Base-by-base conservation (phyloP, 768 basidiomycete species). In the Lactarius hatsudake region DNA sequence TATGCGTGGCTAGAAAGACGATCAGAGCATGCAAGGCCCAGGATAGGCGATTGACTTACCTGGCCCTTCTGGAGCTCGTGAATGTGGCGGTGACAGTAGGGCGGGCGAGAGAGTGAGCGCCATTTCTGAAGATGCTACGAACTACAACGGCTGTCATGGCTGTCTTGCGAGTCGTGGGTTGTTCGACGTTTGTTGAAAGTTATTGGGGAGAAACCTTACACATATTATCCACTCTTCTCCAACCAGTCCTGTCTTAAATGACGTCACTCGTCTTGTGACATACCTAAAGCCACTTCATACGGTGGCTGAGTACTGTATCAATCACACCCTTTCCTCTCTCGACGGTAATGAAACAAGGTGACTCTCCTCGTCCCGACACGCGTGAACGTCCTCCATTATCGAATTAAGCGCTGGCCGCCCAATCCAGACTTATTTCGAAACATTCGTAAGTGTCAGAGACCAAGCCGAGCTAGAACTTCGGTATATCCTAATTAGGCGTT, bases 81-180 rank as follows among this genome's bases (percentile, higher is more conserved):
- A 58, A 36, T 18, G 65, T 30, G 17, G 68, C 23, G 43, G 51
- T 59, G 32, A 59, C 63, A 4, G 57, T 59, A 12, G 68, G 68
- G 12, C 68, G 56, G 20, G 66, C 66, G 18, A 69, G 68, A 36
- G 68, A 61, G 55, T 69, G 68, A 26, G 68, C 40, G 18, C 68
- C 68, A 23, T 69, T 69, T 59, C 65, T 59, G 26, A 69, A 69
- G 42, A 69, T 68, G 43, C 66, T 67, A 36, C 68, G 68, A 32
- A 38, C 61, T 26, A 58, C 58, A 58, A 69, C 42, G 10, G 56
- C 59, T 40, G 38, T 40, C 66, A 64, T 67, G 40, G 20, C 30
- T 51, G 40, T 58, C 13, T 45, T 61, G 30, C 23, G 10, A 5
- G 28, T 38, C 17, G 34, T 42, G n/a, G 48, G 48, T 51, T 23